Base-by-base conservation (phyloP, 345 rosid genomes). In the Anacardium occidentale region DNA sequence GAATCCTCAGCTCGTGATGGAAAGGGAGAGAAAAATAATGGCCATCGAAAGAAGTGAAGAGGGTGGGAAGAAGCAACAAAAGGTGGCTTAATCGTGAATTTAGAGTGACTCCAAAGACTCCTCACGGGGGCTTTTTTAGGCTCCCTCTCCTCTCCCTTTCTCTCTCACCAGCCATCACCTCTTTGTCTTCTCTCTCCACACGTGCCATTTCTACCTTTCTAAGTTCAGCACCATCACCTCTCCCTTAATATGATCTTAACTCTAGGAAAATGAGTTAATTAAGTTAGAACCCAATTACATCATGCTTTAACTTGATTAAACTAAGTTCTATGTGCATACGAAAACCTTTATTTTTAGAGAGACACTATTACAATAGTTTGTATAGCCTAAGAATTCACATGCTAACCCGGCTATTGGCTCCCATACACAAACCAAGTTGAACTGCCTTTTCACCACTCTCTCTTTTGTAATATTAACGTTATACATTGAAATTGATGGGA, bases 1-100 rank as follows among this genome's bases (percentile, higher is more conserved):
- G 81, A 80, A 83, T 80, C 64, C 72, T 67, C 86, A 81, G 84
- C 85, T 87, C 83, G 93, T 87, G 87, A 85, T 72, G 69, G 73
- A 53, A 62, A 26, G 37, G 60, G 64, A 64, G 73, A 54, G 64
- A 25, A 62, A 26, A 61, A 37, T 37, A 42, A 55, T 68, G 70
- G 69, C 12, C 87, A 83, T 86, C 57, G 83, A 81, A 85, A 85
- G 66, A 68, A 79, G 85, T 71, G 89, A 83, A 78, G 66, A 64
- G 10, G 42, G 74, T 70, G 17, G 25, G 56, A 65, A 69, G 78
- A 78, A 76, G 67, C 62, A 81, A 77, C 78, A 80, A 77, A 75
- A 66, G 42, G 73, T 72, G 80, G 78, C 75, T 74, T 62, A 54
- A 77, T 73, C 77, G 83, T 75, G 82, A 57, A 9, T 66, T 82